Percentiles rank a stretch among this genome's conserved stretches.
These are phyloP conservation scores for Albugo candida DNA, from an alignment of 352 stramenopile species.

Conservation along the genomic window DNA sequence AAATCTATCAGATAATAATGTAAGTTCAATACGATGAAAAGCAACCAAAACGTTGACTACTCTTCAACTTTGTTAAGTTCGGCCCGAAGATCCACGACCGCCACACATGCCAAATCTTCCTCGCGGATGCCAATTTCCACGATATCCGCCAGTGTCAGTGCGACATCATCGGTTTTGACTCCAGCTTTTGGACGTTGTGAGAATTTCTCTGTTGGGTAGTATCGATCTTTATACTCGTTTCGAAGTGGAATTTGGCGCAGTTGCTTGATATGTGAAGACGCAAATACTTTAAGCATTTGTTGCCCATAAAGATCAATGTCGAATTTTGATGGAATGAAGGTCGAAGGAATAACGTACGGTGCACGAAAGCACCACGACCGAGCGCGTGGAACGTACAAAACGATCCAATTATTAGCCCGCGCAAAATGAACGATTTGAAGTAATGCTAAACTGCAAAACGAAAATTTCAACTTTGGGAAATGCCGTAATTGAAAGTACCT, in stretches of 20 bases:
- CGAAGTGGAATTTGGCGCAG: slow-evolving; percentile 34
- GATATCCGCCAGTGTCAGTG: slow-evolving; percentile 54
- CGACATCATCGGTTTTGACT: slow-evolving; percentile 48
- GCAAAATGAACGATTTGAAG: slow-evolving; percentile 79
- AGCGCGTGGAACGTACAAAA: slow-evolving; percentile 61
- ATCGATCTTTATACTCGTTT: slow-evolving; percentile 52
- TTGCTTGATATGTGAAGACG: slow-evolving; percentile 58
- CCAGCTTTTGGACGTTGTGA: neutral
- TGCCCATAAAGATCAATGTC: slow-evolving; percentile 71
- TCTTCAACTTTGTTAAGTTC: slow-evolving; percentile 65
- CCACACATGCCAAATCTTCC: slow-evolving; percentile 60
- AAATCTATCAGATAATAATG: slow-evolving; percentile 11
- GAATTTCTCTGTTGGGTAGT: slow-evolving; percentile 49
- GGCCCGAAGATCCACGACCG: slow-evolving; percentile 55
- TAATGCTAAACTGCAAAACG: slow-evolving; percentile 26
- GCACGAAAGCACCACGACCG: slow-evolving; percentile 61
- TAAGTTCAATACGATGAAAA: neutral
- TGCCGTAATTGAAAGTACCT: slow-evolving; percentile 9
- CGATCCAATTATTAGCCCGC: slow-evolving; percentile 68
- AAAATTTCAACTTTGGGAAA: neutral
- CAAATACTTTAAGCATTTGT: slow-evolving; percentile 57
- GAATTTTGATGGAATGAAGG: slow-evolving; percentile 58
- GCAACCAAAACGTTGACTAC: slow-evolving; percentile 1
- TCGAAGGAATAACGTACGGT: slow-evolving; percentile 72
- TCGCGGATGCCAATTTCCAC: slow-evolving; percentile 63